Percentiles rank a stretch among this genome's conserved stretches.
Evolutionary conservation across 176 grass and related monocot genomes (phyloP).

Genomic region (Calamus simplicifolius): DNA sequence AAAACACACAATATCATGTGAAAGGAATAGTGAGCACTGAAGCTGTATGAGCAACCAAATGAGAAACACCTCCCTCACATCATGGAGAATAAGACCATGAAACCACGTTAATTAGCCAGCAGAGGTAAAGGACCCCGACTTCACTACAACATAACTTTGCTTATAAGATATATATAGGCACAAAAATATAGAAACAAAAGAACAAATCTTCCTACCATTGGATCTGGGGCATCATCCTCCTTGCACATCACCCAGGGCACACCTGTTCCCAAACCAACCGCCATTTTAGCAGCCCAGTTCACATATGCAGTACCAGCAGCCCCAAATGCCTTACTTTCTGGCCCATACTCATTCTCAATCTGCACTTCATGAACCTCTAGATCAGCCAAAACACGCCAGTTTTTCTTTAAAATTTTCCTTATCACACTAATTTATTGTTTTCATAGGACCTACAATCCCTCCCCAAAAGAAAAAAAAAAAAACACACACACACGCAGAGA

Average conservation of each 20-base stretch:
- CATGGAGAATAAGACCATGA: too few species aligned
- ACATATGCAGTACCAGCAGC: conserved; percentile 71
- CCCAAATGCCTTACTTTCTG: conserved; percentile 79
- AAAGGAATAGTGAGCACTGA: too few species aligned
- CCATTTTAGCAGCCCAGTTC: conserved; percentile 96
- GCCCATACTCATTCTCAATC: conserved; percentile 99
- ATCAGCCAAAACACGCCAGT: too few species aligned
- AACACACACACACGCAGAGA: too few species aligned
- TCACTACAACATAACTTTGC: too few species aligned
- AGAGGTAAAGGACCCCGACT: too few species aligned
- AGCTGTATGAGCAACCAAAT: too few species aligned
- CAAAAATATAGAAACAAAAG: background rate
- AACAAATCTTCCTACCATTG: conserved; percentile 58
- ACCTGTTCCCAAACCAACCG: conserved; percentile 59
- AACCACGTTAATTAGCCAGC: too few species aligned
- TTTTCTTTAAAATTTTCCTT: too few species aligned
- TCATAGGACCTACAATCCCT: conserved; percentile 12
- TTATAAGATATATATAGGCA: background rate
- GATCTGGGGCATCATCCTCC: conserved; percentile 98
- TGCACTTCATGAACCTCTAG: conserved; percentile 14
- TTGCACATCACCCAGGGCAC: conserved; percentile 99
- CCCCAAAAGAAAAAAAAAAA: conserved; percentile 12
- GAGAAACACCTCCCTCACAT: too few species aligned
- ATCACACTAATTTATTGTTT: background rate
- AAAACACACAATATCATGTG: too few species aligned